phyloP scores from a whole-genome alignment of 2,329 filamentous ascomycete genomes.

The Fusarium sp. region DNA sequence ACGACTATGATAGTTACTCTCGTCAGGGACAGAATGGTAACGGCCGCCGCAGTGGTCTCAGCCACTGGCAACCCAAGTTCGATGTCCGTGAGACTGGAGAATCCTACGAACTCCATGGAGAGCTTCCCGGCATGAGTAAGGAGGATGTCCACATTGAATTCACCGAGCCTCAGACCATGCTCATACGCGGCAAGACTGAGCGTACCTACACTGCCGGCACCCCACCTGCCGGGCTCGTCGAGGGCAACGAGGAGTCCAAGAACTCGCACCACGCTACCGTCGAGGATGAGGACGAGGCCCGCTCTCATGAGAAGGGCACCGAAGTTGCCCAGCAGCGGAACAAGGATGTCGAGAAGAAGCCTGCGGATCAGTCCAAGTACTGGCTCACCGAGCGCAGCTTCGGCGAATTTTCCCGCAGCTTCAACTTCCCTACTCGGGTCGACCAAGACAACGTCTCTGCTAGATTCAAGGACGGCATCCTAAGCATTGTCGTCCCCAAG shows the following conservation, averaged over 20 bases:
- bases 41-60: slow-evolving; percentile 46
- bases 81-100: slow-evolving; percentile 76
- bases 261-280: slow-evolving; percentile 68
- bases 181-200: slow-evolving; percentile 75
- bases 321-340: slow-evolving; percentile 37
- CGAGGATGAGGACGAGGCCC: slow-evolving; percentile 62
- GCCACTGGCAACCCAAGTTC: slow-evolving; percentile 78
- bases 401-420: slow-evolving; percentile 73
- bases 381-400: slow-evolving; percentile 75
- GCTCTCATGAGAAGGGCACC: slow-evolving; percentile 33
- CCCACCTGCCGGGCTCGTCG: slow-evolving; percentile 58
- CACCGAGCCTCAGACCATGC: slow-evolving; percentile 76
- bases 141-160: slow-evolving; percentile 81
- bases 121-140: slow-evolving; percentile 79
- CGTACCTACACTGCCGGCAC: slow-evolving; percentile 66
- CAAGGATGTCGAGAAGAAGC: slow-evolving; percentile 46
- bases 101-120: slow-evolving; percentile 79
- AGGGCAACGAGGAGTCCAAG: slow-evolving; percentile 52
- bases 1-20: slow-evolving; percentile 69
- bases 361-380: slow-evolving; percentile 64
- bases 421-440: slow-evolving; percentile 72
- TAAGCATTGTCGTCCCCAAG: slow-evolving; percentile 73
- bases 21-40: slow-evolving; percentile 47
- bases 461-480: slow-evolving; percentile 70
- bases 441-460: slow-evolving; percentile 70